These are phyloP conservation scores for Zoysia matrella DNA, from an alignment of 202 grass and related monocot genomes.

Conservation along the genomic window DNA sequence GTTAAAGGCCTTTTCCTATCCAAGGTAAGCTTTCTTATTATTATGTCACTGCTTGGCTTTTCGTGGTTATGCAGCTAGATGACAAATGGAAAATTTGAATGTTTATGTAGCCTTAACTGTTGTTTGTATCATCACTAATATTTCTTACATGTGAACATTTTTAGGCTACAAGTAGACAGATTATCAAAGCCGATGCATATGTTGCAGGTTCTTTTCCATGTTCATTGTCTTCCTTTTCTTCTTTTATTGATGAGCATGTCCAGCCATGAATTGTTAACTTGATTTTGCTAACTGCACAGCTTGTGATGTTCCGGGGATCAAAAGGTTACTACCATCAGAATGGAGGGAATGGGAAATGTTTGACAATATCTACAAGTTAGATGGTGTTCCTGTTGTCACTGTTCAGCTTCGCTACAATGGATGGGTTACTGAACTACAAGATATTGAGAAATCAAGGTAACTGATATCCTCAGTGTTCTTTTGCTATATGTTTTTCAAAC, in stretches of 20 bases:
- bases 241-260: background rate
- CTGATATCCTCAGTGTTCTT: background rate
- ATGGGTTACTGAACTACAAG: constrained; percentile 94
- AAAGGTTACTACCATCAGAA: constrained; percentile 84
- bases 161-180: constrained; percentile 81
- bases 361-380: constrained; percentile 95
- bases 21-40: constrained; percentile 52
- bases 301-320: constrained; percentile 95
- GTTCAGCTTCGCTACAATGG: constrained; percentile 99
- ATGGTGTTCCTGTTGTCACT: constrained; percentile 97
- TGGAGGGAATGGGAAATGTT: constrained; percentile 96
- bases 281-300: constrained; percentile 55
- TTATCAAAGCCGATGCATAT: constrained; percentile 95
- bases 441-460: constrained; percentile 94
- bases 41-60: constrained; percentile 17
- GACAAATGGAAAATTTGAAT: constrained; percentile 2
- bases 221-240: background rate
- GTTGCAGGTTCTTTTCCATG: constrained; percentile 70
- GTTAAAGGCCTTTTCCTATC: constrained; percentile 83
- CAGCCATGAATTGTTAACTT: constrained; percentile 30
- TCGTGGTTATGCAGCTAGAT: constrained; percentile 17
- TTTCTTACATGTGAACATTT: constrained; percentile 39
- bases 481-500: background rate
- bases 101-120: constrained; percentile 8
- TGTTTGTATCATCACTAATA: constrained; percentile 15